Evolutionary conservation across 805 yeast genomes (phyloP).

Genomic region (Candida insectorum): DNA sequence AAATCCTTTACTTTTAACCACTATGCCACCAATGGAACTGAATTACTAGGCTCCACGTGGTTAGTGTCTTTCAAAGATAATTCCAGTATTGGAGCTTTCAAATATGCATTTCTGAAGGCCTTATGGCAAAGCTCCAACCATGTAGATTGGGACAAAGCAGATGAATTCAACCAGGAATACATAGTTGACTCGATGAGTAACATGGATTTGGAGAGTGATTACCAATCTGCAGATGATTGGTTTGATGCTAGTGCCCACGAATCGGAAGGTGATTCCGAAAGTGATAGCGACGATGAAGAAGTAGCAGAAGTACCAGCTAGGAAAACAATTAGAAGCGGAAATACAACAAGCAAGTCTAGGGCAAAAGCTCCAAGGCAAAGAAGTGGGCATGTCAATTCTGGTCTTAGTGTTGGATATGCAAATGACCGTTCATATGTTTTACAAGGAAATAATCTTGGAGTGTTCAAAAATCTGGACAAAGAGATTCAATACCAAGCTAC

Average conservation of each 20-base stretch:
- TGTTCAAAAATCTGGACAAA: constrained; percentile 59
- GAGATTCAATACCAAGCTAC: constrained; percentile 63
- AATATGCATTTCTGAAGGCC: constrained; percentile 46
- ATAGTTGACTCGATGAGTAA: constrained; percentile 49
- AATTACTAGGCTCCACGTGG: constrained; percentile 52
- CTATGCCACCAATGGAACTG: constrained; percentile 16
- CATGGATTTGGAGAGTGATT: constrained; percentile 31
- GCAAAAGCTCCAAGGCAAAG: constrained; percentile 15
- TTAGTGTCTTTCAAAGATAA: constrained; percentile 51
- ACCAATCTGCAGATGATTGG: too few species aligned
- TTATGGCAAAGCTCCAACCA: constrained; percentile 62
- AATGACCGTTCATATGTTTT: constrained; percentile 76
- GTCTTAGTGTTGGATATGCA: constrained; percentile 65
- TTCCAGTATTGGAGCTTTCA: constrained; percentile 47
- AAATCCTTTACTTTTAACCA: constrained; percentile 66
- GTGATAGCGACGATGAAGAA: constrained; percentile 16
- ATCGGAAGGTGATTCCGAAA: constrained; percentile 22
- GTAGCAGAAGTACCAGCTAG: too few species aligned
- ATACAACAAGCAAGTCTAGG: constrained; percentile 28
- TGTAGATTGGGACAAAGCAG: constrained; percentile 39
- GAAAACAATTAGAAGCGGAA: constrained; percentile 5
- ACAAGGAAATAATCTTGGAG: constrained; percentile 77
- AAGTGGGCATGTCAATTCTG: constrained; percentile 45
- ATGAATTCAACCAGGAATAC: constrained; percentile 51
- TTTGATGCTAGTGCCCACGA: constrained; percentile 29